Evolutionary conservation across 208 protist genomes (phyloP).

Genomic region (Trypanosoma conorhini): DNA sequence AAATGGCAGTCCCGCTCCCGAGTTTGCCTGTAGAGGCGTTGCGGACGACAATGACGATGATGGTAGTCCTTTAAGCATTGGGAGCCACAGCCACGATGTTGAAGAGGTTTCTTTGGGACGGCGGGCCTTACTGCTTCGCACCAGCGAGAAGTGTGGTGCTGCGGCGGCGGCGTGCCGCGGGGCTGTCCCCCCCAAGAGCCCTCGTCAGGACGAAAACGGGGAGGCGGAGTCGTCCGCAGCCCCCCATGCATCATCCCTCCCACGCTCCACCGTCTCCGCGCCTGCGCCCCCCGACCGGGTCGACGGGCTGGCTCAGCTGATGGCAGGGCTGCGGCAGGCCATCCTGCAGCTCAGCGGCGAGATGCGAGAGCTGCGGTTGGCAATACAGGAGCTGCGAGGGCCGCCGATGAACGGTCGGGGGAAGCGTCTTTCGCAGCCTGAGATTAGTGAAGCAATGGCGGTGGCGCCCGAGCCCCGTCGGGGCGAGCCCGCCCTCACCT

Average conservation of each 20-base stretch:
- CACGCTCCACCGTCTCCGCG: neutral
- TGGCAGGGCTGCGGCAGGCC: constrained; percentile 5
- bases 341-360: constrained; percentile 16
- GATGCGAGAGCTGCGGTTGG: constrained; percentile 8
- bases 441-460: neutral
- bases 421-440: neutral
- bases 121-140: neutral
- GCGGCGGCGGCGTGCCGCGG: neutral
- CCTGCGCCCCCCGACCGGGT: neutral
- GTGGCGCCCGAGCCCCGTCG: neutral
- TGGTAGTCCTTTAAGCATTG: neutral
- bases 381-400: neutral
- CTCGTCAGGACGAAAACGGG: neutral
- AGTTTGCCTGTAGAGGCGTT: too few relatives aligned
- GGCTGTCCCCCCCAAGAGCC: neutral
- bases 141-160: neutral
- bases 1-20: neutral
- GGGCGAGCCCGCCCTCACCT: neutral
- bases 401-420: too few relatives aligned
- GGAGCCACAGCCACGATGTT: neutral
- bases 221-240: neutral
- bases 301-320: neutral
- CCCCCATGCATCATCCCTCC: neutral
- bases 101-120: neutral
- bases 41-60: neutral